These are phyloP conservation scores for Suhomyces emberorum DNA, from an alignment of 805 yeast genomes.

Conservation along the genomic window DNA sequence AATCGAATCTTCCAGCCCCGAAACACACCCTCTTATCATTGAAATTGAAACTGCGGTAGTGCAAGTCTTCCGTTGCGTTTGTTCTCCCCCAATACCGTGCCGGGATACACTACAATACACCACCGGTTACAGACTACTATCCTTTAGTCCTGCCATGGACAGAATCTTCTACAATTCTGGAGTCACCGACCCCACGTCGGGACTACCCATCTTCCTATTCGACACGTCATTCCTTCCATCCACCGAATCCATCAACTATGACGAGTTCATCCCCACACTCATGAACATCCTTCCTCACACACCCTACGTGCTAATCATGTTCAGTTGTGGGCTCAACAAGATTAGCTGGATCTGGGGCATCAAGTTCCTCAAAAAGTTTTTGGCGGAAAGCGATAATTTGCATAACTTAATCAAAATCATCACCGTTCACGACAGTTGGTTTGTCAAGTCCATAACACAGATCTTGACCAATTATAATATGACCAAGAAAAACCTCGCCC, in stretches of 20 bases:
- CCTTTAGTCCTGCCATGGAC: too few relatives aligned
- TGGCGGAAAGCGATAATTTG: slow-evolving; percentile 50
- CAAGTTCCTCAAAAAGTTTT: slow-evolving; percentile 51
- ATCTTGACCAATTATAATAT: slow-evolving; percentile 57
- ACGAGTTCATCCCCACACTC: slow-evolving; percentile 56
- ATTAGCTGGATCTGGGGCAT: slow-evolving; percentile 70
- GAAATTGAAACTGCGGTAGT: too few relatives aligned
- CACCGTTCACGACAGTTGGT: slow-evolving; percentile 89
- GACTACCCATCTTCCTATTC: slow-evolving; percentile 72
- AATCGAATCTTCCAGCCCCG: too few relatives aligned
- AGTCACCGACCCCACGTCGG: slow-evolving; percentile 62
- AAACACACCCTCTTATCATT: too few relatives aligned
- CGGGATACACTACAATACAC: too few relatives aligned
- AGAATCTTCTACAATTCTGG: slow-evolving; percentile 56
- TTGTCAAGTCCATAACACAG: slow-evolving; percentile 73
- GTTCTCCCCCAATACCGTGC: too few relatives aligned
- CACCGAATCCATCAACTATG: slow-evolving; percentile 40
- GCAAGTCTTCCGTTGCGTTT: too few relatives aligned
- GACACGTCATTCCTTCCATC: slow-evolving; percentile 81
- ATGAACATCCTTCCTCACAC: slow-evolving; percentile 56
- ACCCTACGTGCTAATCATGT: slow-evolving; percentile 66
- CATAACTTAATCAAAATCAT: slow-evolving; percentile 55
- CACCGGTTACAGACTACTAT: too few relatives aligned
- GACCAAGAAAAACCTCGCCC: slow-evolving; percentile 30
- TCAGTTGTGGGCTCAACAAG: slow-evolving; percentile 76